phyloP scores from a whole-genome alignment of 2,329 filamentous ascomycete genomes.

The Neoscytalidium dimidiatum region DNA sequence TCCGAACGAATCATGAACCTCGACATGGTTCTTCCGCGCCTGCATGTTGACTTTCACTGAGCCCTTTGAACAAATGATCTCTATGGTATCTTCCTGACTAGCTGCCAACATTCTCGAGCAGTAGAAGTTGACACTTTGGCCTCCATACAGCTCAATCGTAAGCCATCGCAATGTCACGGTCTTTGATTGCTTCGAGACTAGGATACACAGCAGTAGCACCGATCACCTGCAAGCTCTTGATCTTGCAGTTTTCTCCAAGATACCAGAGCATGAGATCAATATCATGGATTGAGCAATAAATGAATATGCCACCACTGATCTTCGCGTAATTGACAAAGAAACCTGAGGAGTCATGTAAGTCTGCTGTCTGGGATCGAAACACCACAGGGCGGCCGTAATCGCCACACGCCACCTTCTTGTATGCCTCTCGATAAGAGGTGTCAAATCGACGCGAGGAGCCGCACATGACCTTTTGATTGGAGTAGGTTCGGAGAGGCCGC shows the following conservation, averaged over 20 bases:
- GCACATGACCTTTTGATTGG: slow-evolving; percentile 45
- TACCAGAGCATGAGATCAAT: slow-evolving; percentile 48
- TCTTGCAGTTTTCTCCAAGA: slow-evolving; percentile 37
- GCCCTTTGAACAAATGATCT: slow-evolving; percentile 41
- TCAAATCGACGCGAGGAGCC: slow-evolving; percentile 50
- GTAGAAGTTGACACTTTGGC: slow-evolving; percentile 47
- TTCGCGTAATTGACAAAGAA: slow-evolving; percentile 47
- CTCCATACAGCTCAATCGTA: slow-evolving; percentile 42
- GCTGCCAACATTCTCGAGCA: slow-evolving; percentile 45
- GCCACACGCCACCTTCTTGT: slow-evolving; percentile 36
- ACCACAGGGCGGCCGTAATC: slow-evolving; percentile 43
- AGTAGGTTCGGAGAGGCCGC: slow-evolving; percentile 24
- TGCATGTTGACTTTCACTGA: neutral
- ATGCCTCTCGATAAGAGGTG: slow-evolving; percentile 42
- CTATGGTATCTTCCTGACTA: slow-evolving; percentile 46
- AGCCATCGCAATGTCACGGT: neutral
- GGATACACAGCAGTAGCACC: slow-evolving; percentile 23
- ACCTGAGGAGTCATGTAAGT: slow-evolving; percentile 30
- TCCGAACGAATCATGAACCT: neutral
- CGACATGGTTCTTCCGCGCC: neutral
- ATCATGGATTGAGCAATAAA: slow-evolving; percentile 47
- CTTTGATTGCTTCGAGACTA: neutral
- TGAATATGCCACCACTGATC: slow-evolving; percentile 47
- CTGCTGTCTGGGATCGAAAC: slow-evolving; percentile 45
- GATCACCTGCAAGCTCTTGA: slow-evolving; percentile 40